A percentile compares a stretch with the other conserved stretches of the same genome.
phyloP scores from a whole-genome alignment of 2,329 filamentous ascomycete species.

The Hortaea werneckii region DNA sequence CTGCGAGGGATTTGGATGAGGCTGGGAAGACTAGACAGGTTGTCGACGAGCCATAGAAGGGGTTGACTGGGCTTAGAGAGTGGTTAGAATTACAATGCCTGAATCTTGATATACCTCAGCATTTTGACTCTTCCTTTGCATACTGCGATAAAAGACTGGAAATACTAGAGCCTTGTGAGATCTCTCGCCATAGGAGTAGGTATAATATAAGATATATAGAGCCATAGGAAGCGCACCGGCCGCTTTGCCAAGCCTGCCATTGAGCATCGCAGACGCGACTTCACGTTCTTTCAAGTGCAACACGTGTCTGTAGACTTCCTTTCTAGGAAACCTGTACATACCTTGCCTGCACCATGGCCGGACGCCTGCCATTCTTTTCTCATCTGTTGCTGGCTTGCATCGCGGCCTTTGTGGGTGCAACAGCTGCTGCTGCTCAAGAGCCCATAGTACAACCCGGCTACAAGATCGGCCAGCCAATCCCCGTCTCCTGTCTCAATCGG shows the following conservation, averaged over 20 bases:
- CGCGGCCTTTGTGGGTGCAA: constrained; percentile 22
- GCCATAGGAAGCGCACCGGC: not conserved
- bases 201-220: too few relatives aligned
- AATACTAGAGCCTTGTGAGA: too few relatives aligned
- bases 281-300: not conserved
- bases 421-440: constrained; percentile 33
- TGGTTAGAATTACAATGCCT: too few relatives aligned
- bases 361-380: constrained; percentile 16
- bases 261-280: not conserved
- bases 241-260: not conserved
- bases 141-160: too few relatives aligned
- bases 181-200: too few relatives aligned
- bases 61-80: not conserved
- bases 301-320: not conserved
- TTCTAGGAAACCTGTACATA: not conserved
- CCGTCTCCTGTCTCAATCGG: constrained; percentile 42
- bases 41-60: constrained; percentile 25
- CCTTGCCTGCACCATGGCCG: constrained; percentile 10
- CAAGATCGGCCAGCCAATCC: constrained; percentile 39
- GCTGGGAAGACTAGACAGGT: constrained; percentile 25
- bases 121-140: too few relatives aligned
- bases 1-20: constrained; percentile 39
- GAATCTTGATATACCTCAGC: too few relatives aligned
- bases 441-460: constrained; percentile 34
- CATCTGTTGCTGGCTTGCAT: constrained; percentile 24